These are phyloP conservation scores for Coleophoma crateriformis DNA, from an alignment of 2,329 filamentous ascomycete genomes.

Conservation along the genomic window DNA sequence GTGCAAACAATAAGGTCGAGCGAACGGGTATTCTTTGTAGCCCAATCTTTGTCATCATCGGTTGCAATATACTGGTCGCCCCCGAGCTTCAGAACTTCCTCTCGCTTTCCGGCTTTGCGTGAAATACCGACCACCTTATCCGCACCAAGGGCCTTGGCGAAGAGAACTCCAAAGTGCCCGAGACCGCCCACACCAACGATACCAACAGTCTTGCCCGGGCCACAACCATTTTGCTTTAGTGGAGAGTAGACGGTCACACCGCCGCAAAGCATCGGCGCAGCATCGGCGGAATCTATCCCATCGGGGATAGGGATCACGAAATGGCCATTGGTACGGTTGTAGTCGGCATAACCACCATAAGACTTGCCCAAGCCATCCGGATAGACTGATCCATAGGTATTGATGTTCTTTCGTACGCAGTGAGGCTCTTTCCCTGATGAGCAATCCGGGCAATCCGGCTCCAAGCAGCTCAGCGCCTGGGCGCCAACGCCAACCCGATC, in stretches of 20 bases:
- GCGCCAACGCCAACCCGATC: neutral
- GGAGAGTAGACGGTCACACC: slow-evolving; percentile 72
- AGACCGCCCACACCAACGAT: slow-evolving; percentile 70
- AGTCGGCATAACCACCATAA: slow-evolving; percentile 46
- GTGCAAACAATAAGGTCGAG: slow-evolving; percentile 57
- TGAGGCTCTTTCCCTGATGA: slow-evolving; percentile 14
- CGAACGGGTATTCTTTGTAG: slow-evolving; percentile 41
- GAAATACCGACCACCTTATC: slow-evolving; percentile 62
- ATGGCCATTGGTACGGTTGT: slow-evolving; percentile 46
- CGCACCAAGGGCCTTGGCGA: slow-evolving; percentile 63
- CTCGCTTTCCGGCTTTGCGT: slow-evolving; percentile 50
- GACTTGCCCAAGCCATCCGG: slow-evolving; percentile 25
- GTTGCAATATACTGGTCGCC: slow-evolving; percentile 50
- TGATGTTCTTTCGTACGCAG: slow-evolving; percentile 23
- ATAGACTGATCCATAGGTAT: slow-evolving; percentile 37
- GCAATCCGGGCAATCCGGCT: slow-evolving; percentile 32
- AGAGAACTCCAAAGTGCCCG: slow-evolving; percentile 69
- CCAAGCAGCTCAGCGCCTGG: neutral
- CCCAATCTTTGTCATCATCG: slow-evolving; percentile 52
- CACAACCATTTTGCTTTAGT: slow-evolving; percentile 60
- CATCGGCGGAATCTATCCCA: slow-evolving; percentile 39
- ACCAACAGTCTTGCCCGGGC: slow-evolving; percentile 65
- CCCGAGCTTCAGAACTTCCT: slow-evolving; percentile 56
- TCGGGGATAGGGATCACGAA: slow-evolving; percentile 58
- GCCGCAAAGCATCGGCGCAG: slow-evolving; percentile 70